Base-by-base conservation (phyloP, 1,284 basidiomycete species). In the Cerioporus squamosus region DNA sequence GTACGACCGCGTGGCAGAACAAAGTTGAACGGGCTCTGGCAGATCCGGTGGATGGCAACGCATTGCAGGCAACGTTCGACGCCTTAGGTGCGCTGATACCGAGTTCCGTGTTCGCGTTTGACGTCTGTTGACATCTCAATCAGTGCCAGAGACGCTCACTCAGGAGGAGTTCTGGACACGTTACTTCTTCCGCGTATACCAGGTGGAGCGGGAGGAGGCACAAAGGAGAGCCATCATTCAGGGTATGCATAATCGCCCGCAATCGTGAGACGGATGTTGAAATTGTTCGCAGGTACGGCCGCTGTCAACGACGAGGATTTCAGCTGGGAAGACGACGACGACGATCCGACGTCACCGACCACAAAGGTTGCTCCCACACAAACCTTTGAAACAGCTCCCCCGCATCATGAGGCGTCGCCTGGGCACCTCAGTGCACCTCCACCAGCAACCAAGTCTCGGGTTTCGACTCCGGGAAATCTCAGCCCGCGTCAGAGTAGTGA, bases 121-220 rank as follows among this genome's bases (percentile, higher is more conserved):
- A 10, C 23, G 15, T 26, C 5, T 20, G 15, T 42, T 29, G 8
- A 33, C 17, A 38, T 36, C 4, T 42, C 22, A 18, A 5, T 7
- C 65, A 95, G 94, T 95, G 1, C 93, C 93, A 3, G 81, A 83
- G 20, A 77, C 79, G 55, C 76, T 97, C 66, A 79, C 83, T 2
- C 81, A 85, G 53, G 83, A 88, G 45, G 80, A 81, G 40, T 98
- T 97, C 75, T 97, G 95, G 95, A 84, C 85, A 49, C 82, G 95
- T 15, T 97, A 95, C 75, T 94, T 96, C 76, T 98, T 96, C 85
- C 86, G 95, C 38, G 86, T 88, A 36, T 79, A 91, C 71, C 93
- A 95, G 74, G 95, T 97, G 60, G 87, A 91, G 62, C 76, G 79
- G 26, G 94, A 96, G 65, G 93, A 95, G 70, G 85, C 85, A 67